These are phyloP conservation scores for Magnusiomyces suaveolens DNA, from an alignment of 1,139 yeast species.

Conservation along the genomic window DNA sequence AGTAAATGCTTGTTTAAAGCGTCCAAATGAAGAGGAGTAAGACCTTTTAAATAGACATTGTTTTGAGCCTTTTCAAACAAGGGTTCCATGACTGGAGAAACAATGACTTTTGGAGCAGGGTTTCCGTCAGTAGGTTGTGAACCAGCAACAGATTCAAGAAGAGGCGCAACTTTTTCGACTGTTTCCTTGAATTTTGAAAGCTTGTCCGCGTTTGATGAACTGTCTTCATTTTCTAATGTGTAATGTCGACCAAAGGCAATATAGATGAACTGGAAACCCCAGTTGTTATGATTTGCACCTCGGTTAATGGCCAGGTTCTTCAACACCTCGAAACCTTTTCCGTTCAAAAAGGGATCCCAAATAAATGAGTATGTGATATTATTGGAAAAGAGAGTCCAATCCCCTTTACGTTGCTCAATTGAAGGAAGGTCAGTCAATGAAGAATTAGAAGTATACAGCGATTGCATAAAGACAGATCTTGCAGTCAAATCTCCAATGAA, in stretches of 20 bases:
- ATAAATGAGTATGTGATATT: slow-evolving; percentile 17
- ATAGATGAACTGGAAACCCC: slow-evolving; percentile 15
- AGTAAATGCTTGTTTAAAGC: slow-evolving; percentile 14
- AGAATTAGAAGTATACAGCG: slow-evolving; percentile 17
- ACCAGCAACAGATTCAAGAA: background rate
- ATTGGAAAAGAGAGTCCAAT: slow-evolving; percentile 12
- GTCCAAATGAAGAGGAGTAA: slow-evolving; percentile 13
- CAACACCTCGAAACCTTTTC: slow-evolving; percentile 10
- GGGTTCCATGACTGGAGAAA: slow-evolving; percentile 16
- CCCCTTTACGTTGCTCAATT: slow-evolving; percentile 16
- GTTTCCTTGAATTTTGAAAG: background rate
- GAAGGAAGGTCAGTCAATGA: slow-evolving; percentile 11
- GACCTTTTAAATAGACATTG: slow-evolving; percentile 9
- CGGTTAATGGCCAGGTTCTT: slow-evolving; percentile 1
- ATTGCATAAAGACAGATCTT: slow-evolving; percentile 19
- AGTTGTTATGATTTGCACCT: slow-evolving; percentile 4
- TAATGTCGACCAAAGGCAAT: slow-evolving; percentile 18
- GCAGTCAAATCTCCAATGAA: slow-evolving; percentile 23
- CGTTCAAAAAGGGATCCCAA: slow-evolving; percentile 22
- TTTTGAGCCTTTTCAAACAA: slow-evolving; percentile 14
- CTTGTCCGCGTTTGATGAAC: background rate
- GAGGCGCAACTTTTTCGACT: slow-evolving; percentile 3
- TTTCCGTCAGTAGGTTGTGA: slow-evolving; percentile 1
- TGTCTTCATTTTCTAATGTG: slow-evolving; percentile 2
- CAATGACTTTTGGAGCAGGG: slow-evolving; percentile 4